Evolutionary conservation across 495 filamentous ascomycete genomes (phyloP), one percentile per base, ranked within the genome.

Genomic region (Penicillium cataractarum): DNA sequence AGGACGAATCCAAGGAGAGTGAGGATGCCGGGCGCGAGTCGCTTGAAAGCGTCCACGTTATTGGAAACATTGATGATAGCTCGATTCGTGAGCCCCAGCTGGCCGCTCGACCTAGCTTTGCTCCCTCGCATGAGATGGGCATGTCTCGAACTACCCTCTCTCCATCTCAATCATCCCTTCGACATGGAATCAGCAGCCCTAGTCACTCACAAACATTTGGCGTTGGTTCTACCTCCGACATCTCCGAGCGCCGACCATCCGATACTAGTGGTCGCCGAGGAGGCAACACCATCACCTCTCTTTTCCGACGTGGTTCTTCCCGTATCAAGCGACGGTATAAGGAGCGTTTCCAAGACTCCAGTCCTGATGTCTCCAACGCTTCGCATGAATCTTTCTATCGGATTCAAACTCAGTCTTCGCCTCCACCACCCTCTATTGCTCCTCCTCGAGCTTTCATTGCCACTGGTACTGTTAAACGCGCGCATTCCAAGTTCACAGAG

Each of bases 401-500:
- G 33, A 68, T 78, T 24, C 71, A 75, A 29, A 76, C 77, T 4
- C 76, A 75, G 24, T 71, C 74, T n/a, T 74, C 76, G 8, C 73
- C 68, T 3, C 74, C 76, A 39, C 66, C 70, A 6, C 58, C 72
- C 10, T 71, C 71, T 17, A 1, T 64, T 9, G 58, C 68, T 19
- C 76, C 81, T 17, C 79, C 83, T 0, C 76, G 80, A 61, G 72
- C 68, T 39, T 78, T 76, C 61, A 74, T 74, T 46, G 78, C 78
- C 37, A 82, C 84, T 9, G 83, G 82, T 13, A 82, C 81, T 1
- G 86, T 92, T 8, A 86, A 87, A 62, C 88, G 92, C 31, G 91
- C 92, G 4, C 90, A 90, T 76, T 96, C 92, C 44, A 93, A 92
- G 50, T 97, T 97, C 80, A 86, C 88, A n/a, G 93, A 97, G 73